Conservation (phyloP, 306 rosid species). For the Arachis hypogaea region DNA sequence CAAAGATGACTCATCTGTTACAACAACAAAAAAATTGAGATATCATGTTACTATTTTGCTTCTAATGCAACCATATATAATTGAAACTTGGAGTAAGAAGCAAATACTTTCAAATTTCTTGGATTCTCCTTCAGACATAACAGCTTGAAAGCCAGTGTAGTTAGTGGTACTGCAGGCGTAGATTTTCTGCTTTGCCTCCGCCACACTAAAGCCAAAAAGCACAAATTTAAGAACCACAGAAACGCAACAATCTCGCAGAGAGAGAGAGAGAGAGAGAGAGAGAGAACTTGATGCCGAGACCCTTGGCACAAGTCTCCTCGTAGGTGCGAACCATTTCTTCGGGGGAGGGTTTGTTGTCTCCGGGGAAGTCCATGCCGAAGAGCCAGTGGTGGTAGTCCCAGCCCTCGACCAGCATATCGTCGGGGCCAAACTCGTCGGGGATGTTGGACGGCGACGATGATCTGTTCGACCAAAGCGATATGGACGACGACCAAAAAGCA, state of each 20-base stretch:
- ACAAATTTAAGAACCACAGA: constrained; percentile 14
- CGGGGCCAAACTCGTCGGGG: constrained; percentile 60
- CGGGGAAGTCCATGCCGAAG: constrained; percentile 66
- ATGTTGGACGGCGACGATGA: constrained; percentile 29
- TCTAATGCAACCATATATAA: neutral
- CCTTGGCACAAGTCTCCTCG: constrained; percentile 78
- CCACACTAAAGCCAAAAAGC: constrained; percentile 76
- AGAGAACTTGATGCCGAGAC: constrained; percentile 69
- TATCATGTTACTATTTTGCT: neutral
- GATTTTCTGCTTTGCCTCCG: constrained; percentile 81
- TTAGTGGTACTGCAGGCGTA: constrained; percentile 92
- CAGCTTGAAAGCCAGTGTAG: constrained; percentile 81
- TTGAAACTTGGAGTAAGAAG: constrained; percentile 20
- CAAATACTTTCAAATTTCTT: constrained; percentile 68
- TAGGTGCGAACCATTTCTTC: constrained; percentile 68
- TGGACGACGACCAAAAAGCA: constrained; percentile 47
- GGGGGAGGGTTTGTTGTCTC: constrained; percentile 53
- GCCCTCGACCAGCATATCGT: constrained; percentile 78
- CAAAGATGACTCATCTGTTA: constrained; percentile 74
- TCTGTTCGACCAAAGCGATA: constrained; percentile 47
- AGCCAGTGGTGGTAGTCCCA: constrained; percentile 93
- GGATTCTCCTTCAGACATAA: constrained; percentile 84
- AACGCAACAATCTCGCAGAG: neutral
- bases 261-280: neutral
- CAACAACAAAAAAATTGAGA: constrained; percentile 5